Evolutionary conservation across 163 green algal species (phyloP).

Genomic region (Scenedesmus sp.): DNA sequence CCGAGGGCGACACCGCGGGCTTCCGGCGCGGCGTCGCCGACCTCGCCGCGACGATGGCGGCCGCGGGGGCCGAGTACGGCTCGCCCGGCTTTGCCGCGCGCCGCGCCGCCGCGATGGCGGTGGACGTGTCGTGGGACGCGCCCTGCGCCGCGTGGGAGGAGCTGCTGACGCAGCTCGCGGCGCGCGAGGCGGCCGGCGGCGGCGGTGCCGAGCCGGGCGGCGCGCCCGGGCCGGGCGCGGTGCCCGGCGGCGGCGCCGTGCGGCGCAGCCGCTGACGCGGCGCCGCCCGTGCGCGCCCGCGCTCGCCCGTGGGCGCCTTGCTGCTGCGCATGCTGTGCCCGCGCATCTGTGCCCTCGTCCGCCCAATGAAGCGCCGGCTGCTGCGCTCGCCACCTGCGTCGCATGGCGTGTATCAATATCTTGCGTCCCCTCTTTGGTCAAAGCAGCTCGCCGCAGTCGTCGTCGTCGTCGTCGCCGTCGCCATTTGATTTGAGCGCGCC

Average conservation of each 20-base stretch:
- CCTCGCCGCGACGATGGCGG: constrained; percentile 47
- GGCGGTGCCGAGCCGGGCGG: background rate
- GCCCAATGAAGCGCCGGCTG: no score
- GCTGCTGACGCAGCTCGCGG: constrained; percentile 21
- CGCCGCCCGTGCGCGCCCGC: background rate
- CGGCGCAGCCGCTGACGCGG: background rate
- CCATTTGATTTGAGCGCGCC: no score
- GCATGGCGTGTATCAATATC: no score
- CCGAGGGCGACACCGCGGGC: constrained; percentile 22
- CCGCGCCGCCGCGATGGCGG: constrained; percentile 32
- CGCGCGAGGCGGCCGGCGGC: background rate
- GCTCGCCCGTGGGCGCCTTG: no score
- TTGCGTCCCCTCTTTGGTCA: no score
- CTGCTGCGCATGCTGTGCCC: background rate
- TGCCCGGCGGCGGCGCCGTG: background rate
- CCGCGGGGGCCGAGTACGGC: constrained; percentile 36
- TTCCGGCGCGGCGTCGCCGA: constrained; percentile 43
- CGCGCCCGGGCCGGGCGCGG: no score
- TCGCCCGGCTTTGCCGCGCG: background rate
- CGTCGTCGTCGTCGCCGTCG: no score
- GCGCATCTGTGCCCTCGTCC: no score
- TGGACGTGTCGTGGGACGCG: constrained; percentile 40
- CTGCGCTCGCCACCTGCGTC: no score
- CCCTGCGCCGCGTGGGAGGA: constrained; percentile 31
- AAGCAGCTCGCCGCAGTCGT: no score